Percentiles rank a stretch among this genome's conserved stretches.
phyloP scores from a whole-genome alignment of 164 flowering plant genomes.

The Platanus orientalis region DNA sequence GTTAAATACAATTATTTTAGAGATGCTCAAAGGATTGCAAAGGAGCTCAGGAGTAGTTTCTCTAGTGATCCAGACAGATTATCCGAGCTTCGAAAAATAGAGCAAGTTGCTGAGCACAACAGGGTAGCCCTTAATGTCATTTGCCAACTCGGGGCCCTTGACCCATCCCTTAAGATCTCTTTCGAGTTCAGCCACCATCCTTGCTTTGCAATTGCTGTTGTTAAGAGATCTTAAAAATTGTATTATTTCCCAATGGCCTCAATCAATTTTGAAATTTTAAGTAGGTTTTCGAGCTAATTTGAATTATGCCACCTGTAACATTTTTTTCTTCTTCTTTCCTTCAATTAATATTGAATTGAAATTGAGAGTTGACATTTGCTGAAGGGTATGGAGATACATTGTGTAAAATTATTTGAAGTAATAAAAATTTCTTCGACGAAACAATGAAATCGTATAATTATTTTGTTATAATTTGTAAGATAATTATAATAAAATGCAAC shows the following conservation, averaged over 20 bases:
- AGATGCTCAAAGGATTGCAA: slow-evolving; percentile 80
- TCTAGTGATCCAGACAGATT: slow-evolving; percentile 63
- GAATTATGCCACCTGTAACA: background rate
- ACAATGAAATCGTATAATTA: too few species aligned
- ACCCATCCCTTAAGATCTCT: slow-evolving; percentile 70
- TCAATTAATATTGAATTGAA: background rate
- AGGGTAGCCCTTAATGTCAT: slow-evolving; percentile 72
- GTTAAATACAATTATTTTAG: slow-evolving; percentile 65
- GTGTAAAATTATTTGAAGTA: background rate
- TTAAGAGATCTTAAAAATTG: slow-evolving; percentile 64
- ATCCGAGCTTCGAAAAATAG: slow-evolving; percentile 70
- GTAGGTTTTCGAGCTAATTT: background rate
- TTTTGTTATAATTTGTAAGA: too few species aligned
- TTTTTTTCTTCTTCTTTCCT: background rate
- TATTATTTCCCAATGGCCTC: background rate
- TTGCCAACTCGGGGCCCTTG: slow-evolving; percentile 50
- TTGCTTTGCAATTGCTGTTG: slow-evolving; percentile 70
- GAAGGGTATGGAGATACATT: background rate
- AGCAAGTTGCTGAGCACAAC: slow-evolving; percentile 93
- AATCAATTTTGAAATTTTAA: slow-evolving; percentile 29
- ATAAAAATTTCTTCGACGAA: too few species aligned
- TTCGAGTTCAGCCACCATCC: slow-evolving; percentile 87
- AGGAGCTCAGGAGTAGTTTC: slow-evolving; percentile 67
- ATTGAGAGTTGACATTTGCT: background rate
- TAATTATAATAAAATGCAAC: too few species aligned